phyloP scores from a whole-genome alignment of 78 protist genomes.

The Dictyostelium firmibasis region DNA sequence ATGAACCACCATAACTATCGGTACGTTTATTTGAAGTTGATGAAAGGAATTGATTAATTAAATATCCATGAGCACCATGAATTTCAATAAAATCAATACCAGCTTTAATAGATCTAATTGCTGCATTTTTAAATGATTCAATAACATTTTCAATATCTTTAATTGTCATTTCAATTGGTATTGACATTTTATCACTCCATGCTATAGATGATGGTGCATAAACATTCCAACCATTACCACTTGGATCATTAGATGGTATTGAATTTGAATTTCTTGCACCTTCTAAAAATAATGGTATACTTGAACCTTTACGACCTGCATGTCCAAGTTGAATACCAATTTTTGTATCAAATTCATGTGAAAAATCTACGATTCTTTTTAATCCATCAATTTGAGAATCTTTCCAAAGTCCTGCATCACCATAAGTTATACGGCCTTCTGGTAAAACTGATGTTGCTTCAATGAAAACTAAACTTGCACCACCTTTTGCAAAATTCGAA shows the following conservation, averaged over 20 bases:
- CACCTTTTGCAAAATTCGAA: conserved; percentile 42
- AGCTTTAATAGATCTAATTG: conserved; percentile 49
- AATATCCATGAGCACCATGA: conserved; percentile 93
- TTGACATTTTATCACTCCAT: not conserved
- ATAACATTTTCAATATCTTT: conserved; percentile 56
- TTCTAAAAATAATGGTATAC: conserved; percentile 25
- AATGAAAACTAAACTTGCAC: conserved; percentile 31
- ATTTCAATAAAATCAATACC: conserved; percentile 86
- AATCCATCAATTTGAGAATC: conserved; percentile 30
- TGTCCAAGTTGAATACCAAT: conserved; percentile 50
- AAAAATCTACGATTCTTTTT: conserved; percentile 38
- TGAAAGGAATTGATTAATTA: conserved; percentile 76
- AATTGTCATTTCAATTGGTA: conserved; percentile 51
- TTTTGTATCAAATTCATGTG: not conserved
- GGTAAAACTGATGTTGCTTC: conserved; percentile 54
- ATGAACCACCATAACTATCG: conserved; percentile 92
- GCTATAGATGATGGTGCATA: conserved; percentile 18
- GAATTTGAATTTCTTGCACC: conserved; percentile 6
- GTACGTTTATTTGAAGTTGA: conserved; percentile 86
- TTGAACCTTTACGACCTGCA: conserved; percentile 45
- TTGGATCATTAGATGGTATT: not conserved
- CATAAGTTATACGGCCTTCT: conserved; percentile 21
- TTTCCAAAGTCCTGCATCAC: conserved; percentile 21
- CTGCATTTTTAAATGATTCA: conserved; percentile 60
- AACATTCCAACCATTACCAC: conserved; percentile 36